Base-by-base conservation (phyloP, 2,329 filamentous ascomycete species). In the Cordyceps cateniannulata region DNA sequence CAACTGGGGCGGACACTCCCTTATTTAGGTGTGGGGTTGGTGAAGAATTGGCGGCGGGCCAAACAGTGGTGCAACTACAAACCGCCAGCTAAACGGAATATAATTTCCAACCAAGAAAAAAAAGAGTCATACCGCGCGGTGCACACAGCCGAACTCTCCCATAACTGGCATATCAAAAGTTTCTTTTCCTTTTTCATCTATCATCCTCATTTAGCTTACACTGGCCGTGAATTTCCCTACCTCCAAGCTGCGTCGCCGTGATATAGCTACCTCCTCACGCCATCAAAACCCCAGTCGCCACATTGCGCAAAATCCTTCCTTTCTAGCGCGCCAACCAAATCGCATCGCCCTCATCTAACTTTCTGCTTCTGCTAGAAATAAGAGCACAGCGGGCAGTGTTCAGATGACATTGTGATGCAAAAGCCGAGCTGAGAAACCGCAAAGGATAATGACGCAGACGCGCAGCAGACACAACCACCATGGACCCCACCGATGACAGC, bases 401-500 rank as follows among this genome's bases (percentile, higher is more conserved):
- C 25, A 22, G 24, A 25, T 27, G 35, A 10, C 29, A 7, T 18
- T 35, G 38, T 32, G 12, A 29, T 38, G 5, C 16, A 44, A 24
- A n/a, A 22, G n/a, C 2, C 32, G 32, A 57, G 22, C 7, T 16
- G 8, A 20, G 20, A 47, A 47, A 5, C 3, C 29, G 6, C 29
- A 32, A 32, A 32, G 29, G 29, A 61, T 55, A 55, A 62, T 62
- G 55, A 56, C 27, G 55, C 56, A 48, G 38, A 5, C 29, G 40
- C 55, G 18, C 24, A 48, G 29, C 49, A 53, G 10, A 42, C 24
- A 52, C 18, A 10, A 57, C 27, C 10, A 60, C 38, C 45, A 62
- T 62, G 61, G 61, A 60, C 44, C 51, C 45, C 22, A 48, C 45
- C 42, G 52, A 55, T 59, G 56, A 56, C 51, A 53, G 42, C 50